Base-by-base conservation (phyloP, 306 rosid species). In the Nissolia schottii region DNA sequence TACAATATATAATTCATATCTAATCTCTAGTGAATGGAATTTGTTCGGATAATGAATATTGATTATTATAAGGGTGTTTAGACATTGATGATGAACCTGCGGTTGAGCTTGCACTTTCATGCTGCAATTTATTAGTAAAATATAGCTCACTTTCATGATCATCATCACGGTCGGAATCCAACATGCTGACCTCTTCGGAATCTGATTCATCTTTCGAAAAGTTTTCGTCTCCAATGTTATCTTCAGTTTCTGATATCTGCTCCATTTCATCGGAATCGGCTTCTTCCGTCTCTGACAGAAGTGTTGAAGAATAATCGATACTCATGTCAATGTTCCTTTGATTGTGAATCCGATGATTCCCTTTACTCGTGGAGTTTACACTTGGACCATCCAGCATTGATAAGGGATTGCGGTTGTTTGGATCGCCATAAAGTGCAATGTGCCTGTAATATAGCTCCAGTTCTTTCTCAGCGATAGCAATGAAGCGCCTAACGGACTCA, bases 401-500 rank as follows among this genome's bases (percentile, higher is more conserved):
- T 27, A 89, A 35, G 29, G 90, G 91, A 71, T 84, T 81, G 27
- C 89, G 79, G 67, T 87, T 86, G 70, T 83, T 89, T 45, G 91
- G 96, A 31, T 89, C 85, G 4, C 95, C 97, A 40, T 89, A 94
- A 6, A 94, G 89, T 7, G 96, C 96, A 75, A 87, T 37, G 64
- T 94, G 98, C 70, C 95, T 79, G 79, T 85, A 67, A 70, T 89
- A 91, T n/a, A 91, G 88, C 83, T 91, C 97, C 65, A 94, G 54
- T 72, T 94, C 99, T 85, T 89, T 91, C 85, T 94, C 97, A 0
- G 89, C 86, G 27, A 89, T 81, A 13, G 89, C 88, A 35, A 94
- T 91, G 83, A 94, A 94, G 64, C 87, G 91, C 40, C 81, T 82
- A 7, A 91, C 96, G 3, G 95, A 86, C 70, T 94, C 96, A 0